Percentiles rank a stretch among this genome's conserved stretches.
These are phyloP conservation scores for Dothideomycetidae sp. DNA, from an alignment of 2,329 filamentous ascomycete species.

Conservation along the genomic window DNA sequence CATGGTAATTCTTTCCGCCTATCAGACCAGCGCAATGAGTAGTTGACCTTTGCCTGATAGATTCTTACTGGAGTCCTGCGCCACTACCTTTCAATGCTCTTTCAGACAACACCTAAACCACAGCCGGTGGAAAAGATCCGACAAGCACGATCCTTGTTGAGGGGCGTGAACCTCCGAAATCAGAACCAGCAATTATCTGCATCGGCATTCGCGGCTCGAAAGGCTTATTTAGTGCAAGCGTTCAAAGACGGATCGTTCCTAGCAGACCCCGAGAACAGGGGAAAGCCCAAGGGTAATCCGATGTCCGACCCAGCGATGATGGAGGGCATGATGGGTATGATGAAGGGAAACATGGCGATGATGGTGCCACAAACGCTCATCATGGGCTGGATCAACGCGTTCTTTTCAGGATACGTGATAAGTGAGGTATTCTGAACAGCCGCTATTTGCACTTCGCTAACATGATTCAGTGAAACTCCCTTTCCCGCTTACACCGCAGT, in stretches of 20 bases:
- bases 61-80: slow-evolving; percentile 88
- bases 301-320: slow-evolving; percentile 92
- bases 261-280: slow-evolving; percentile 73
- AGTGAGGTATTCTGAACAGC: slow-evolving; percentile 38
- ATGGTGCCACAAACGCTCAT: slow-evolving; percentile 97
- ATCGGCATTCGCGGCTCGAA: slow-evolving; percentile 63
- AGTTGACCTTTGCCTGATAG: slow-evolving; percentile 26
- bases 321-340: slow-evolving; percentile 99
- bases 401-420: slow-evolving; percentile 96
- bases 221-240: slow-evolving; percentile 63
- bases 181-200: slow-evolving; percentile 71
- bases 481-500: slow-evolving; percentile 94
- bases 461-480: slow-evolving; percentile 68
- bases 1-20: slow-evolving; percentile 47
- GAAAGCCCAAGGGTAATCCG: slow-evolving; percentile 80
- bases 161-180: slow-evolving; percentile 68
- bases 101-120: slow-evolving; percentile 73
- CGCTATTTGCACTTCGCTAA: slow-evolving; percentile 10
- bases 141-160: slow-evolving; percentile 70
- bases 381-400: slow-evolving; percentile 99
- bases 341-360: slow-evolving; percentile 99
- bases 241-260: slow-evolving; percentile 80
- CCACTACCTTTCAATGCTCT: slow-evolving; percentile 88
- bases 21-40: too few species aligned
- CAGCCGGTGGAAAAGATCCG: slow-evolving; percentile 60